Evolutionary conservation across 2,329 filamentous ascomycete genomes (phyloP).

Genomic region (Colletotrichum graminicola): DNA sequence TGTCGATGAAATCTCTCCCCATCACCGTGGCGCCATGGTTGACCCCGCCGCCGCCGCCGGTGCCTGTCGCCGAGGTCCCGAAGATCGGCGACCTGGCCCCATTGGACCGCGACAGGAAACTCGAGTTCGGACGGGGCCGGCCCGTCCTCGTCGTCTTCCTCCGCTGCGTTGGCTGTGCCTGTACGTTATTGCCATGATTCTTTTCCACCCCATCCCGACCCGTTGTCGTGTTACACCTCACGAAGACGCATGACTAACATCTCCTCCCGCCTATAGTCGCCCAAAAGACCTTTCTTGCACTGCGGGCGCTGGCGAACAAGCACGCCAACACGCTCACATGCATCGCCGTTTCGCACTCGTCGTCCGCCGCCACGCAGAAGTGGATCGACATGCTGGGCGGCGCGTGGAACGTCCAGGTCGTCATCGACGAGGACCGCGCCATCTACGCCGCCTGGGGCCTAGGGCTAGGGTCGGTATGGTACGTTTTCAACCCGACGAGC

Average conservation of each 20-base stretch:
- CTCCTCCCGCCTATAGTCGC: slow-evolving; percentile 55
- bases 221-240: not conserved
- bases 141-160: slow-evolving; percentile 64
- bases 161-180: slow-evolving; percentile 68
- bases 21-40: slow-evolving; percentile 67
- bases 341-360: slow-evolving; percentile 71
- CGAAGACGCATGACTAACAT: slow-evolving; percentile 1
- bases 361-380: slow-evolving; percentile 64
- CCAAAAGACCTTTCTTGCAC: slow-evolving; percentile 67
- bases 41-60: slow-evolving; percentile 63
- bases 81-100: slow-evolving; percentile 63
- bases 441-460: slow-evolving; percentile 72
- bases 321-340: slow-evolving; percentile 63
- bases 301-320: slow-evolving; percentile 67
- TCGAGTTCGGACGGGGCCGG: slow-evolving; percentile 58
- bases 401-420: slow-evolving; percentile 66
- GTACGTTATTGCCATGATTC: slow-evolving; percentile 52
- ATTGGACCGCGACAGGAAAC: slow-evolving; percentile 58
- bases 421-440: slow-evolving; percentile 68
- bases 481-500: slow-evolving; percentile 65
- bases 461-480: slow-evolving; percentile 63
- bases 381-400: slow-evolving; percentile 71
- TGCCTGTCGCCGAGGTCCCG: slow-evolving; percentile 60
- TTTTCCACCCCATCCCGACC: not conserved
- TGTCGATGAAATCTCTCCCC: slow-evolving; percentile 62